Base-by-base conservation (phyloP, 75 land plant species). In the Cunninghamia lanceolata region DNA sequence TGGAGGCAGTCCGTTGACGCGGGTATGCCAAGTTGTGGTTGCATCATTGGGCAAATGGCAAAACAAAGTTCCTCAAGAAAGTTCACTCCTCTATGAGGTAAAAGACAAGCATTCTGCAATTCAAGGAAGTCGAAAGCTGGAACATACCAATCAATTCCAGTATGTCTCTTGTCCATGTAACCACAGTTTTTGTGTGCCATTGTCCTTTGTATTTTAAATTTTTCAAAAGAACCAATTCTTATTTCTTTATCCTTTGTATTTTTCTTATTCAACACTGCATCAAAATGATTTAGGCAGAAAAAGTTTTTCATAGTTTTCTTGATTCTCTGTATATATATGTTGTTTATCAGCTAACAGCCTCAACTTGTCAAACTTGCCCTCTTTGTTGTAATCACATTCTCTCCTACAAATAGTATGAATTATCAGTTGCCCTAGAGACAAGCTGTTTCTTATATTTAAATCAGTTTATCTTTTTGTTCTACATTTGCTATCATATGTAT, bases 41-140 rank as follows among this genome's bases (percentile, higher is more conserved):
- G 97, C 99, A 77, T 86, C 97, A 19, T 40, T 89, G 28, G 80
- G 84, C 30, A 97, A 95, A 70, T 88, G 90, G 87, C 90, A 88
- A 34, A 50, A 90, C 21, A 45, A 88, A 81, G 84, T 91, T 34
- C 95, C 94, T 28, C 42, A 36, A 32, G 91, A 92, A 32, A 84
- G 86, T 83, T 87, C 36, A 75, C 90, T 86, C 28, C 90, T 97
- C n/a, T 90, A 91, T 87, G 97, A 95, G 80, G 88, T 91, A 25
- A 68, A 82, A 76, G 93, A 92, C 35, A 88, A 86, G 52, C 74
- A 35, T 54, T 94, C 93, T 59, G 89, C 93, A 8, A 92, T 96
- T 86, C 93, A 91, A 88, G 98, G 98, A n/a, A 96, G 98, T 84
- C 89, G 92, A 45, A 96, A 95, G 76, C 78, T 96, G 82, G 90